A percentile compares a stretch with the other conserved stretches of the same genome.
phyloP scores from a whole-genome alignment of 2,329 filamentous ascomycete species.

The Ophioceras dolichostomum region DNA sequence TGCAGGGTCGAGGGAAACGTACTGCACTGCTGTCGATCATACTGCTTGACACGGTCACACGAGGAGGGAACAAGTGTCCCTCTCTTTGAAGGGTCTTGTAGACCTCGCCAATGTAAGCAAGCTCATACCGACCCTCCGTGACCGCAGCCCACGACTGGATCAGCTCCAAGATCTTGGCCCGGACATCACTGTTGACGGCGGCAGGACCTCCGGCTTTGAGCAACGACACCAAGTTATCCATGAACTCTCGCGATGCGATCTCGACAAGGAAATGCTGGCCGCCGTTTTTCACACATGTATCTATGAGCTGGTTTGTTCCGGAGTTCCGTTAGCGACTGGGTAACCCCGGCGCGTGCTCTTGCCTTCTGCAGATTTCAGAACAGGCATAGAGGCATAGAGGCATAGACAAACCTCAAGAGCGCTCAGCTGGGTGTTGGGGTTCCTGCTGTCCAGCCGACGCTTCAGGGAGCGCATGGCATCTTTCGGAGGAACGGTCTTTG shows the following conservation, averaged over 20 bases:
- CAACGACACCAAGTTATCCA: constrained; percentile 90
- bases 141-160: constrained; percentile 90
- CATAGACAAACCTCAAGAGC: constrained; percentile 62
- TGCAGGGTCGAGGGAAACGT: constrained; percentile 24
- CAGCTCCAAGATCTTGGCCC: constrained; percentile 79
- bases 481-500: constrained; percentile 92
- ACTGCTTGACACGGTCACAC: constrained; percentile 76
- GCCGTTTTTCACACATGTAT: constrained; percentile 98
- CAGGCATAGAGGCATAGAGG: neutral
- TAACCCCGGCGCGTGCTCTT: too few species aligned
- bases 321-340: too few species aligned
- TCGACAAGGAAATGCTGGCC: constrained; percentile 89
- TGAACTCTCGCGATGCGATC: constrained; percentile 93
- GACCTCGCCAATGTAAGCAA: constrained; percentile 79
- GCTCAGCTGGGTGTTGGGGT: constrained; percentile 91
- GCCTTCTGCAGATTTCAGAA: neutral
- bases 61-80: constrained; percentile 81
- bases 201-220: constrained; percentile 66
- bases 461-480: constrained; percentile 97
- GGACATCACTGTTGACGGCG: constrained; percentile 75
- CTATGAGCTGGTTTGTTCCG: constrained; percentile 57
- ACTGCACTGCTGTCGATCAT: constrained; percentile 97
- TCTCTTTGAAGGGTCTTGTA: constrained; percentile 75
- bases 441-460: constrained; percentile 89
- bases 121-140: constrained; percentile 70